These are phyloP conservation scores for Rhododendron mucronatum DNA, from an alignment of 148 eudicot genomes.

Conservation along the genomic window DNA sequence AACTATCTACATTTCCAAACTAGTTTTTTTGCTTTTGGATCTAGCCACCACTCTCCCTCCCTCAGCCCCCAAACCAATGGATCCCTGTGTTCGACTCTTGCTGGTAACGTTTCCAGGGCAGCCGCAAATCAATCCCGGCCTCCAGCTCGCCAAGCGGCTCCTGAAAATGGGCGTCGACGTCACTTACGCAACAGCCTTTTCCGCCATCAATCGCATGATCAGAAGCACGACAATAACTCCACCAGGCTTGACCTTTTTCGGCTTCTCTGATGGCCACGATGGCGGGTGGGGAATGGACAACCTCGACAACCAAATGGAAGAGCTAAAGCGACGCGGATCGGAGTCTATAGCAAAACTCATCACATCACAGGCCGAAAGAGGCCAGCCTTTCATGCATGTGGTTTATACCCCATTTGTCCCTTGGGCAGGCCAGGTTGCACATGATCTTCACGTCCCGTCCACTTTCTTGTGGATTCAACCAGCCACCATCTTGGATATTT, in stretches of 20 bases:
- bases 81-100: slow-evolving; percentile 19
- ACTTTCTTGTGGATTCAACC: slow-evolving; percentile 41
- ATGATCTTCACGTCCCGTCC: slow-evolving; percentile 26
- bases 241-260: slow-evolving; percentile 15
- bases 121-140: slow-evolving; percentile 49
- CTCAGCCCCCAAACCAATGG: not conserved
- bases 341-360: slow-evolving; percentile 14
- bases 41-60: not conserved
- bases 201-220: slow-evolving; percentile 18
- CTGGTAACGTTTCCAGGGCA: slow-evolving; percentile 29
- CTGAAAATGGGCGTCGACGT: slow-evolving; percentile 20
- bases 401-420: slow-evolving; percentile 36
- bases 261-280: slow-evolving; percentile 40
- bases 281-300: slow-evolving; percentile 1
- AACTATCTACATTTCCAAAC: not conserved
- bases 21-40: not conserved
- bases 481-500: slow-evolving; percentile 33
- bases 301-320: slow-evolving; percentile 5
- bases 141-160: slow-evolving; percentile 49
- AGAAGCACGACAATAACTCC: not conserved
- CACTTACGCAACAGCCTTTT: slow-evolving; percentile 34
- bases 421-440: slow-evolving; percentile 50
- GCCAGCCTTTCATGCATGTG: slow-evolving; percentile 27
- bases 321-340: slow-evolving; percentile 13
- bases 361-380: slow-evolving; percentile 7